Evolutionary conservation across 148 eudicot genomes (phyloP), one percentile per base, ranked within the genome.

Genomic region (Vaccinium macrocarpon): DNA sequence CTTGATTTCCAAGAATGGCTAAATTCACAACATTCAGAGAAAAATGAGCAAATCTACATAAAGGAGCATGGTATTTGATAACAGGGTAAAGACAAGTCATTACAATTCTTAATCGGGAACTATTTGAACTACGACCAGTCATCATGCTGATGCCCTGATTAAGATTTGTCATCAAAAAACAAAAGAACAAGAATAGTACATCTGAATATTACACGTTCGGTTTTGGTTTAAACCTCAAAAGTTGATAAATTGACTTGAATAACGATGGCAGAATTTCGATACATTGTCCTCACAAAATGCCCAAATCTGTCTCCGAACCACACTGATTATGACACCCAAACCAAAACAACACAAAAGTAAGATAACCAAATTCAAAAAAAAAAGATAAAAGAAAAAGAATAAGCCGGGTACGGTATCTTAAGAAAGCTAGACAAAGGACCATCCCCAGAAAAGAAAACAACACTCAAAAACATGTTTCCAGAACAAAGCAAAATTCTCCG

Each of bases 381-480:
- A 8, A 25, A 19, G 35, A n/a, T n/a, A n/a, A n/a, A n/a, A n/a
- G n/a, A n/a, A 61, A 21, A 61, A 61, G 8, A 10, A 62, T 1
- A 56, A 50, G 35, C 35, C 50, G 62, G 50, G 21, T 53, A n/a
- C 81, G 35, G 2, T 52, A 23, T 25, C 2, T 49, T 23, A 50
- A 16, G 21, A 10, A 29, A 79, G 52, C 49, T 18, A 19, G 50
- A 35, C 51, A 42, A 80, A 38, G 75, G 61, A 18, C 23, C 23
- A 19, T 4, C 53, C 38, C 48, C 50, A 16, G 7, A 53, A 27
- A 52, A 11, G 5, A 78, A 78, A 52, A 78, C 62, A 78, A 6
- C 62, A 76, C 55, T 49, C 57, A 51, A 76, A 76, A 32, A 76
- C 79, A 49, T 49, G 78, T 49, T 76, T 76, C 56, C n/a, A 4